Conservation (phyloP, 2,329 filamentous ascomycete genomes). For the Epichloe hybrida region DNA sequence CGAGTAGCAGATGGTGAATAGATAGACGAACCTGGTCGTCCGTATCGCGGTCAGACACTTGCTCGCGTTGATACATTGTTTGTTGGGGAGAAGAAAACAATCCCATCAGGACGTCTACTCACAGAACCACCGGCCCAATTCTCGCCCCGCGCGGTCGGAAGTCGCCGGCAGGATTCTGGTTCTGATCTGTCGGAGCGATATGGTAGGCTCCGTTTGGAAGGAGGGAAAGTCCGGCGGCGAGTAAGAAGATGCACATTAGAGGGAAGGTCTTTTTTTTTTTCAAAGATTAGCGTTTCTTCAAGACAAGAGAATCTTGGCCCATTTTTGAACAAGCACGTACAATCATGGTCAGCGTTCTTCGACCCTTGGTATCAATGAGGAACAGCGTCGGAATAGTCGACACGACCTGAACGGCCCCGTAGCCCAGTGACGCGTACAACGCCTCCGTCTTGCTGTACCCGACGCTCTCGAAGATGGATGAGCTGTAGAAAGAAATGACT, state of each 20-base stretch:
- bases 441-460: constrained; percentile 39
- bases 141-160: constrained; percentile 7
- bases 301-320: neutral
- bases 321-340: constrained; percentile 5
- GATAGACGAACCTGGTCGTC: constrained; percentile 16
- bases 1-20: constrained; percentile 16
- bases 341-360: constrained; percentile 13
- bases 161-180: constrained; percentile 7
- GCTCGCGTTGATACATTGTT: no score
- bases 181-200: constrained; percentile 7
- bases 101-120: neutral
- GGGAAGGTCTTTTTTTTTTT: constrained; percentile 11
- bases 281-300: neutral
- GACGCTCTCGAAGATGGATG: constrained; percentile 41
- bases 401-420: constrained; percentile 33
- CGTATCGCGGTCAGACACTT: neutral
- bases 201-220: constrained; percentile 10
- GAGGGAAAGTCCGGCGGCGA: constrained; percentile 14
- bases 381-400: constrained; percentile 18
- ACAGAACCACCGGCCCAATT: constrained; percentile 10
- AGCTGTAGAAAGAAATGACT: constrained; percentile 56
- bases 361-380: constrained; percentile 17
- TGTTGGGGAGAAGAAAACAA: accelerated
- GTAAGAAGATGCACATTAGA: constrained; percentile 15
- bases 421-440: constrained; percentile 27